Percentiles rank a stretch among this genome's conserved stretches.
phyloP scores from a whole-genome alignment of 2,329 filamentous ascomycete genomes.

The Botrytis fabae region DNA sequence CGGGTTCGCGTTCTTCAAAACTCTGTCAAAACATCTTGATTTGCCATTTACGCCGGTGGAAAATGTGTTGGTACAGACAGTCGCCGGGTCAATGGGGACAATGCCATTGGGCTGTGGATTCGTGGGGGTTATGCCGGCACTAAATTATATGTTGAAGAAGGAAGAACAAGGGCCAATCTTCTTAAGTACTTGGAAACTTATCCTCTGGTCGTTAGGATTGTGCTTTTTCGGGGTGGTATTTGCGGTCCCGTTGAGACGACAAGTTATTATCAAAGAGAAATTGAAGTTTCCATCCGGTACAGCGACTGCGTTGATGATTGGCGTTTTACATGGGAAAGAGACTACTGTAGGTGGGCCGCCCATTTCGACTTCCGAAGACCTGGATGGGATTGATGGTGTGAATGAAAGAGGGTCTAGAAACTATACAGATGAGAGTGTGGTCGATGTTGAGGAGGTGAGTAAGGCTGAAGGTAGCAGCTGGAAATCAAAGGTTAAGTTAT shows the following conservation, averaged over 20 bases:
- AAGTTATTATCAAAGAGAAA: conserved; percentile 91
- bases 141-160: conserved; percentile 78
- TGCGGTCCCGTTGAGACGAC: conserved; percentile 83
- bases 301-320: conserved; percentile 90
- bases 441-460: conserved; percentile 34
- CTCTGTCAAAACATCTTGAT: conserved; percentile 68
- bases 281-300: conserved; percentile 94
- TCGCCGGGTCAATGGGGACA: conserved; percentile 91
- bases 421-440: conserved; percentile 22
- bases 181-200: conserved; percentile 72
- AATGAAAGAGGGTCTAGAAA: conserved; percentile 2
- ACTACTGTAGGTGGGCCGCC: conserved; percentile 27
- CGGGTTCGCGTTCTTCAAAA: conserved; percentile 90
- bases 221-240: conserved; percentile 98
- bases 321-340: conserved; percentile 74
- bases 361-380: conserved; percentile 3
- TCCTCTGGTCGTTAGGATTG: conserved; percentile 88
- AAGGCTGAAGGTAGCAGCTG: conserved; percentile 37
- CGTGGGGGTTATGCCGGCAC: conserved; percentile 88
- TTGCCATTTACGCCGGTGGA: conserved; percentile 91
- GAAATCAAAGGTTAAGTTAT: conserved; percentile 40
- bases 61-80: conserved; percentile 94
- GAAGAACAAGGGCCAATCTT: conserved; percentile 78
- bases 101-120: conserved; percentile 97
- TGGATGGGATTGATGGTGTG: background rate